phyloP scores from a whole-genome alignment of 495 filamentous ascomycete genomes.

The Parathielavia appendiculata region DNA sequence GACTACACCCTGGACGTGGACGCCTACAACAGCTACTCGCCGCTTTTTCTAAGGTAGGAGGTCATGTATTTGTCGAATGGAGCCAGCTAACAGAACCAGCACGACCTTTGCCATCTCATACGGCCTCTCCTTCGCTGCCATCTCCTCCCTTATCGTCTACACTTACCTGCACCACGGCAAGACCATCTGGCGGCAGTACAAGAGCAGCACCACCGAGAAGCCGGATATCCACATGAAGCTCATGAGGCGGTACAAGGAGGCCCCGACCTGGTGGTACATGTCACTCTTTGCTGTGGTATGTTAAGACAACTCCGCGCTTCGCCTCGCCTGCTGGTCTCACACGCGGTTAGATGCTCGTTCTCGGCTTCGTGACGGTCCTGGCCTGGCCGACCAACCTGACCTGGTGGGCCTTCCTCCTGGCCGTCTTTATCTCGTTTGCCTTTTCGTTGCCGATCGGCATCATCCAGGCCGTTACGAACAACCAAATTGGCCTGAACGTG shows the following conservation, averaged over 20 bases:
- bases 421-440: constrained; percentile 52
- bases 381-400: constrained; percentile 61
- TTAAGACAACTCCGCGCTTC: not conserved
- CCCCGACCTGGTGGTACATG: constrained; percentile 54
- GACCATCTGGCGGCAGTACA: constrained; percentile 54
- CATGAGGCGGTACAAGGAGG: constrained; percentile 55
- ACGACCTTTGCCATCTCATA: constrained; percentile 62
- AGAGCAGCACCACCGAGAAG: constrained; percentile 54
- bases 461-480: constrained; percentile 63
- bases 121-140: constrained; percentile 65
- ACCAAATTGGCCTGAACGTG: constrained; percentile 62
- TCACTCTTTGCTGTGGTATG: constrained; percentile 44
- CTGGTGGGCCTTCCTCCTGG: constrained; percentile 64
- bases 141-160: constrained; percentile 61
- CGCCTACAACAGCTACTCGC: constrained; percentile 57
- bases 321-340: constrained; percentile 12
- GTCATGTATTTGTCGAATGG: not conserved
- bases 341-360: constrained; percentile 47
- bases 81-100: constrained; percentile 27
- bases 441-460: constrained; percentile 55
- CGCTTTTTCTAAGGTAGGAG: constrained; percentile 52
- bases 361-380: constrained; percentile 59
- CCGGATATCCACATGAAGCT: constrained; percentile 58
- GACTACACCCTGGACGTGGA: constrained; percentile 48
- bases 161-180: constrained; percentile 60